Conservation (phyloP, 805 yeast genomes). For the Cyberlindnera maclurae region DNA sequence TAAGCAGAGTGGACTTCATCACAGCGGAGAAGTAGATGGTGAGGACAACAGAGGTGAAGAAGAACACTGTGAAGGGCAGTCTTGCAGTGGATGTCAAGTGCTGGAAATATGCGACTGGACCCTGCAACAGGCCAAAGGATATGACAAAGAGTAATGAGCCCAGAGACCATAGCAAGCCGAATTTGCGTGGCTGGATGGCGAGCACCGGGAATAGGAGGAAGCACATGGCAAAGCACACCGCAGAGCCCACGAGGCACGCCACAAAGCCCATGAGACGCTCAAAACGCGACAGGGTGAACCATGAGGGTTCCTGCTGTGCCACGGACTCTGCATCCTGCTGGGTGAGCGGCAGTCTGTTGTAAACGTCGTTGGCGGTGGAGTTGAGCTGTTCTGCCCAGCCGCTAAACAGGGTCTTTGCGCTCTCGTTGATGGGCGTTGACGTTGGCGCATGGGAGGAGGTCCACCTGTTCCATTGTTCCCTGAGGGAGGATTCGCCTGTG, state of each 20-base stretch:
- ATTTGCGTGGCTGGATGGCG: conserved; percentile 84
- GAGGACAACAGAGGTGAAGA: conserved; percentile 69
- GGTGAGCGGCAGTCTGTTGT: conserved; percentile 58
- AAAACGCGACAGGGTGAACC: conserved; percentile 70
- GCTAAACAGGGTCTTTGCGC: conserved; percentile 30
- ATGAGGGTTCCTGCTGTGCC: conserved; percentile 55
- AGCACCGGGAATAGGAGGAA: conserved; percentile 82
- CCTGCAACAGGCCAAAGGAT: conserved; percentile 88
- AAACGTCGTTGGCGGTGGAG: conserved; percentile 45
- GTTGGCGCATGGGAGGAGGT: conserved; percentile 22
- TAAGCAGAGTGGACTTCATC: conserved; percentile 60
- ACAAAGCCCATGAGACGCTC: conserved; percentile 77
- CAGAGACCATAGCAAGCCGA: conserved; percentile 84
- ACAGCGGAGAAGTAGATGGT: conserved; percentile 76
- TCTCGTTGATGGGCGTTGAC: conserved; percentile 20
- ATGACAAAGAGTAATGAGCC: conserved; percentile 83
- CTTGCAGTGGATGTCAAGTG: conserved; percentile 75
- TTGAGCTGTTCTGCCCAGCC: conserved; percentile 33
- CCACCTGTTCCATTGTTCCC: conserved; percentile 36
- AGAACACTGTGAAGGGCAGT: conserved; percentile 71
- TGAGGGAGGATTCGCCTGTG: conserved; percentile 21
- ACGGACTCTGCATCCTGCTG: conserved; percentile 39
- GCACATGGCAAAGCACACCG: conserved; percentile 76
- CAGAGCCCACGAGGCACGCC: conserved; percentile 67
- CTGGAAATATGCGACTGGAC: conserved; percentile 71